phyloP scores from a whole-genome alignment of 2,329 filamentous ascomycete genomes.

The Aureobasidium vineae region DNA sequence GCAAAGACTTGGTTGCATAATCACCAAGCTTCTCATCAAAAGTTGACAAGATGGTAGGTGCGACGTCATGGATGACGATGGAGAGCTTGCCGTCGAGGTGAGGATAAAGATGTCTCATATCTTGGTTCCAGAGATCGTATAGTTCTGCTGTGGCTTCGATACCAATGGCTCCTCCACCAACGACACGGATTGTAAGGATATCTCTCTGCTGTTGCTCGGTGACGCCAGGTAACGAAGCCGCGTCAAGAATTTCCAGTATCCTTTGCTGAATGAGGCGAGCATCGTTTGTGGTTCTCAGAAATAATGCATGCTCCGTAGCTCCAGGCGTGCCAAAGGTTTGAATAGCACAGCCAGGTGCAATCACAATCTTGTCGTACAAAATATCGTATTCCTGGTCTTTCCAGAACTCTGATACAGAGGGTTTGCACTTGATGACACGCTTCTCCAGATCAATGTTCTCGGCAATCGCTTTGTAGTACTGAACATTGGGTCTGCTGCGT shows the following conservation, averaged over 20 bases:
- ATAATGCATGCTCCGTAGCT: slow-evolving; percentile 42
- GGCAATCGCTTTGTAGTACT: slow-evolving; percentile 46
- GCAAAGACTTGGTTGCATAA: slow-evolving; percentile 44
- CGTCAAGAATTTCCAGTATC: slow-evolving; percentile 41
- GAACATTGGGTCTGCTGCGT: slow-evolving; percentile 34
- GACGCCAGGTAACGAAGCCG: slow-evolving; percentile 38
- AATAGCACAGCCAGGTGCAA: slow-evolving; percentile 46
- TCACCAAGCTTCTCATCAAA: slow-evolving; percentile 46
- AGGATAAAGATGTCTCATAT: slow-evolving; percentile 44
- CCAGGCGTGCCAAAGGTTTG: slow-evolving; percentile 46
- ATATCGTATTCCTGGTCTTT: slow-evolving; percentile 40
- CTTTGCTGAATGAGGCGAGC: slow-evolving; percentile 40
- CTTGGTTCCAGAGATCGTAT: slow-evolving; percentile 44
- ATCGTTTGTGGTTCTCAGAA: slow-evolving; percentile 42
- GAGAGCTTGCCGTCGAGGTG: slow-evolving; percentile 41
- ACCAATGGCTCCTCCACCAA: slow-evolving; percentile 46
- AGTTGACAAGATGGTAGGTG: slow-evolving; percentile 42
- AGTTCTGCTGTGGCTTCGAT: slow-evolving; percentile 48
- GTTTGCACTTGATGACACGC: slow-evolving; percentile 40
- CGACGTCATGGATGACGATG: slow-evolving; percentile 49
- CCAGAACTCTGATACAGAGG: slow-evolving; percentile 37
- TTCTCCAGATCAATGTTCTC: slow-evolving; percentile 42
- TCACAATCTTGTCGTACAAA: slow-evolving; percentile 45
- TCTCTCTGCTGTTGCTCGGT: slow-evolving; percentile 36
- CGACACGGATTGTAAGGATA: slow-evolving; percentile 42